Conservation (phyloP, 331 rosid genomes). For the Spiraea crenata region DNA sequence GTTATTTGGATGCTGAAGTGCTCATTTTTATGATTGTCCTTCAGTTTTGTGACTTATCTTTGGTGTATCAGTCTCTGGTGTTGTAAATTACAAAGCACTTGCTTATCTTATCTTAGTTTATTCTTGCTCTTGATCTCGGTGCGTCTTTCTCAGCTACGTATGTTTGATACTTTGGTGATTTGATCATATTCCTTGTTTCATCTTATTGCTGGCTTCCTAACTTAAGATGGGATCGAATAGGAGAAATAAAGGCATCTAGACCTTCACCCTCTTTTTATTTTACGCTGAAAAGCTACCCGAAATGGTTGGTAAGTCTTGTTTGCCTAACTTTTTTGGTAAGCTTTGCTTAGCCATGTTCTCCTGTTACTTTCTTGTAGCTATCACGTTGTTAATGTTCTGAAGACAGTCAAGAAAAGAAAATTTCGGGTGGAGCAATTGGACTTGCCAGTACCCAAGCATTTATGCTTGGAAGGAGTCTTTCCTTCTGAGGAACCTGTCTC, state of each 20-base stretch:
- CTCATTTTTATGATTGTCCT: background rate
- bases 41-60: background rate
- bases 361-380: slow-evolving; percentile 33
- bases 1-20: background rate
- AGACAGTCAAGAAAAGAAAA: slow-evolving; percentile 62
- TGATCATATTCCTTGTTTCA: background rate
- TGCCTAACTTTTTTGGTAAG: background rate
- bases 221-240: background rate
- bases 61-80: background rate
- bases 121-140: background rate
- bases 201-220: background rate
- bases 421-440: slow-evolving; percentile 55
- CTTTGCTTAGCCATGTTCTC: background rate
- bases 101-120: too few relatives aligned
- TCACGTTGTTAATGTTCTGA: slow-evolving; percentile 20
- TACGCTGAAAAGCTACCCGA: background rate
- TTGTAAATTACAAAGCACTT: too few relatives aligned
- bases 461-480: slow-evolving; percentile 39
- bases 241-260: background rate
- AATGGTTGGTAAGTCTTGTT: background rate
- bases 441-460: slow-evolving; percentile 59
- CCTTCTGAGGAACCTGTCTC: slow-evolving; percentile 31
- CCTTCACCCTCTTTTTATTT: background rate
- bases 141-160: background rate
- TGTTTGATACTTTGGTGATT: background rate